Evolutionary conservation across 768 basidiomycete genomes (phyloP).

Genomic region (Rhodotorula graminis): DNA sequence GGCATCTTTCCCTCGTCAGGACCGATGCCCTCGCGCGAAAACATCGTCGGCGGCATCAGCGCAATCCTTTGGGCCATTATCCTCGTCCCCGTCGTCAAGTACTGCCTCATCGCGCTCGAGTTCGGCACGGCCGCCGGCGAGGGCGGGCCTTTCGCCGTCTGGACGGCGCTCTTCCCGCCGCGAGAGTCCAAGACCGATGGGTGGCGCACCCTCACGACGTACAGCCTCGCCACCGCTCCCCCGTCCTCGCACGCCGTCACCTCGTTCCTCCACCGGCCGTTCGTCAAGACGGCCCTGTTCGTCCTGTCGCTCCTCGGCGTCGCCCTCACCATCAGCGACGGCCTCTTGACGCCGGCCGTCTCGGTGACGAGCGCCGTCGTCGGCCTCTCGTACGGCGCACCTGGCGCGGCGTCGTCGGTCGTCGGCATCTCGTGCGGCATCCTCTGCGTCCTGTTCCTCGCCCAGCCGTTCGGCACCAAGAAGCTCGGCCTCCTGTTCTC

Average conservation of each 20-base stretch:
- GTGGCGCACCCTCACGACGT: constrained; percentile 51
- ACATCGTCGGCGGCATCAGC: constrained; percentile 61
- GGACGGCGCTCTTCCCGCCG: constrained; percentile 59
- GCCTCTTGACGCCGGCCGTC: constrained; percentile 63
- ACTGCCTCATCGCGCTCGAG: constrained; percentile 53
- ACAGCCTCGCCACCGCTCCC: constrained; percentile 39
- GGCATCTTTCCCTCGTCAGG: constrained; percentile 59
- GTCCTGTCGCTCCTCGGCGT: constrained; percentile 61
- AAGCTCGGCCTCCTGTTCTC: constrained; percentile 56
- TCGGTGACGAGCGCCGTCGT: constrained; percentile 64
- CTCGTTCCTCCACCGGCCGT: neutral
- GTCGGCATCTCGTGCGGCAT: constrained; percentile 61
- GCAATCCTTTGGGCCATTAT: constrained; percentile 34
- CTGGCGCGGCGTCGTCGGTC: constrained; percentile 52
- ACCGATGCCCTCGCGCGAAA: constrained; percentile 55
- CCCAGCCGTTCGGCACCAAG: constrained; percentile 60
- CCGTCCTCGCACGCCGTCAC: constrained; percentile 1
- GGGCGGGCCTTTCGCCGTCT: constrained; percentile 53
- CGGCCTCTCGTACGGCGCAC: constrained; percentile 61
- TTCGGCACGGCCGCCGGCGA: constrained; percentile 60
- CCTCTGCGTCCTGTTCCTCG: constrained; percentile 57
- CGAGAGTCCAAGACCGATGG: neutral
- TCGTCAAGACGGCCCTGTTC: constrained; percentile 7
- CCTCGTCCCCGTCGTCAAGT: constrained; percentile 45
- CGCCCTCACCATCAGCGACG: constrained; percentile 63